Conservation (phyloP, 2,329 filamentous ascomycete genomes). For the Paecilomyces formosus region DNA sequence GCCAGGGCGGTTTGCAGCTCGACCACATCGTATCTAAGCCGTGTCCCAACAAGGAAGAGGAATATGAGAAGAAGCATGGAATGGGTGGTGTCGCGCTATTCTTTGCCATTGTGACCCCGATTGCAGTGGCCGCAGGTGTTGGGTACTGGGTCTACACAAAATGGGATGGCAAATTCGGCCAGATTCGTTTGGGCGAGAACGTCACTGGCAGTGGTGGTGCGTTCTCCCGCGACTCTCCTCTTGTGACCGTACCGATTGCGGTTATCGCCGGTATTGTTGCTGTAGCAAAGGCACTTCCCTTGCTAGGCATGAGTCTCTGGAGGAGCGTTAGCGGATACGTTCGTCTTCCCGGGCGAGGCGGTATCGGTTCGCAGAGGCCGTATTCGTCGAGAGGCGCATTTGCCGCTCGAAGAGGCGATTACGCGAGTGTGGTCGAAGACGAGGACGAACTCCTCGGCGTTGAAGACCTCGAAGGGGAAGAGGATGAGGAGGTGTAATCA, state of each 20-base stretch:
- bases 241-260: slow-evolving; percentile 73
- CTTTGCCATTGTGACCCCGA: slow-evolving; percentile 72
- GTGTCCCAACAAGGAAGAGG: slow-evolving; percentile 74
- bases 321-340: slow-evolving; percentile 51
- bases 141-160: slow-evolving; percentile 82
- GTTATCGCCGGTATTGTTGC: slow-evolving; percentile 77
- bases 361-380: slow-evolving; percentile 51
- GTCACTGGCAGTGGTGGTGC: slow-evolving; percentile 22
- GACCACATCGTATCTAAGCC: slow-evolving; percentile 59
- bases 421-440: slow-evolving; percentile 81
- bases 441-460: slow-evolving; percentile 82
- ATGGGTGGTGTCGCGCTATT: slow-evolving; percentile 70
- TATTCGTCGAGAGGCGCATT: slow-evolving; percentile 90
- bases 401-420: slow-evolving; percentile 77
- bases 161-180: slow-evolving; percentile 85
- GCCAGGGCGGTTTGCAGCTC: slow-evolving; percentile 64
- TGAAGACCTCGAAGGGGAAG: slow-evolving; percentile 87
- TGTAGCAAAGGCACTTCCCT: slow-evolving; percentile 62
- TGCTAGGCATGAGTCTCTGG: slow-evolving; percentile 67
- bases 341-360: slow-evolving; percentile 28
- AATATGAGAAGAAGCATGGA: slow-evolving; percentile 67
- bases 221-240: slow-evolving; percentile 65
- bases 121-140: slow-evolving; percentile 60
- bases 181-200: slow-evolving; percentile 77
- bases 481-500: slow-evolving; percentile 53